A percentile compares a stretch with the other conserved stretches of the same genome.
These are phyloP conservation scores for Talaromyces thailandensis DNA, from an alignment of 495 filamentous ascomycete genomes.

Conservation along the genomic window DNA sequence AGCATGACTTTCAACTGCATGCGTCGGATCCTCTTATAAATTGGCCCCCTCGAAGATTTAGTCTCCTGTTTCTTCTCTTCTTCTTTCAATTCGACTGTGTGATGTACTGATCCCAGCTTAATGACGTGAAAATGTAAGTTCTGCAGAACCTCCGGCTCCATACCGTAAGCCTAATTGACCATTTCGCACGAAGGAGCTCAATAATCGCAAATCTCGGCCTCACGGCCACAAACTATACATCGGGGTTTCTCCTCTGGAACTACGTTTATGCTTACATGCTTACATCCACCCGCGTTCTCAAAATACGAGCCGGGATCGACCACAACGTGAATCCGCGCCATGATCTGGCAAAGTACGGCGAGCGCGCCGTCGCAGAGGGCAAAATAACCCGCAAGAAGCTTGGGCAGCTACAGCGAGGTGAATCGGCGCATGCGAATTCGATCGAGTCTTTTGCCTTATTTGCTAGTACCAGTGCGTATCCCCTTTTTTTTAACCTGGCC, in stretches of 20 bases:
- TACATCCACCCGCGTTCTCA: constrained; percentile 32
- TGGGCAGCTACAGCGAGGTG: constrained; percentile 35
- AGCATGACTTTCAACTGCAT: background rate
- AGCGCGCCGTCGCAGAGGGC: constrained; percentile 35
- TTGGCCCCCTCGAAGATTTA: background rate
- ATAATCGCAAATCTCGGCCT: constrained; percentile 20
- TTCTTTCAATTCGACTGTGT: too few relatives aligned
- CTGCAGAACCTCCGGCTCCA: background rate
- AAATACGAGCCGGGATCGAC: constrained; percentile 35
- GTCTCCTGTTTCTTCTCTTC: background rate
- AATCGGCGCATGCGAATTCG: constrained; percentile 38
- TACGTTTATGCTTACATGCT: constrained; percentile 37
- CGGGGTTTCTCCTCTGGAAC: constrained; percentile 32
- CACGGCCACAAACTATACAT: constrained; percentile 24
- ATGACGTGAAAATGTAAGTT: background rate
- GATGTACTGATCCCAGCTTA: too few relatives aligned
- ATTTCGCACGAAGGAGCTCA: background rate
- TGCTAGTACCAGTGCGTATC: constrained; percentile 26
- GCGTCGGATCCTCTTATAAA: background rate
- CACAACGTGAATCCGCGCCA: constrained; percentile 39
- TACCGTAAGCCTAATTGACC: background rate
- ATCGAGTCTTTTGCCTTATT: constrained; percentile 41
- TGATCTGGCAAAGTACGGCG: constrained; percentile 36
- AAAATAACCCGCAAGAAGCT: constrained; percentile 37
- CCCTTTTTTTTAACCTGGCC: background rate